Base-by-base conservation (phyloP, 768 basidiomycete species). In the Termitomyces sp. region DNA sequence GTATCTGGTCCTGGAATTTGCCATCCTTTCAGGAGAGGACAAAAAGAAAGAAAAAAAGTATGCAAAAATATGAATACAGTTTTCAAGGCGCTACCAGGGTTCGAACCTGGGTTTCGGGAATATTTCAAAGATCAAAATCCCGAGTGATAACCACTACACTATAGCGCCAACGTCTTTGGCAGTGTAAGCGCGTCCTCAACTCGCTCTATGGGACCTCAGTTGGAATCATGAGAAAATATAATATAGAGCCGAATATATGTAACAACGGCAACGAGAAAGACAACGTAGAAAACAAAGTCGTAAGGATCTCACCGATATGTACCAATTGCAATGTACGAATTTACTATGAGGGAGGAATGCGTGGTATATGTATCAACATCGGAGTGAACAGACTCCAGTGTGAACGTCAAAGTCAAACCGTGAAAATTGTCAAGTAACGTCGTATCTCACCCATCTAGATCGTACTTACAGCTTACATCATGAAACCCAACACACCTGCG, bases 101-200 rank as follows among this genome's bases (percentile, higher is more conserved):
- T 58, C 58, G 58, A 58, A 58, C 58, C 58, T 58, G 54, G 58
- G 58, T 58, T 55, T 35, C 58, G 58, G 58, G 58, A 58, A 54
- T 14, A 17, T 14, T 15, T 5, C 0, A 8, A 1, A 6, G 3
- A 17, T 37, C 58, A 58, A 58, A 55, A 58, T 58, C 58, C 58
- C 58, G 58, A 58, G 58, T 58, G 54, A 55, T 59, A 53, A 58
- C 58, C 54, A 52, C 58, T 59, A 59, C 58, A 59, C 58, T 49
- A 59, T 55, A 59, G 46, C 51, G 50, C 58, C 58, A 11, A 1
- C 11, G 4, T 12, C 6, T 34, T 9, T 2, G 6, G 11, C 30
- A 12, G 10, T 34, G 6, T 2, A 3, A 8, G 3, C 2, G 28
- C 9, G 30, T 30, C 3, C 8, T 1, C 30, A 30, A 5, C 5